Conservation (phyloP, 768 basidiomycete species). For the Boletus vinaceobasis region DNA sequence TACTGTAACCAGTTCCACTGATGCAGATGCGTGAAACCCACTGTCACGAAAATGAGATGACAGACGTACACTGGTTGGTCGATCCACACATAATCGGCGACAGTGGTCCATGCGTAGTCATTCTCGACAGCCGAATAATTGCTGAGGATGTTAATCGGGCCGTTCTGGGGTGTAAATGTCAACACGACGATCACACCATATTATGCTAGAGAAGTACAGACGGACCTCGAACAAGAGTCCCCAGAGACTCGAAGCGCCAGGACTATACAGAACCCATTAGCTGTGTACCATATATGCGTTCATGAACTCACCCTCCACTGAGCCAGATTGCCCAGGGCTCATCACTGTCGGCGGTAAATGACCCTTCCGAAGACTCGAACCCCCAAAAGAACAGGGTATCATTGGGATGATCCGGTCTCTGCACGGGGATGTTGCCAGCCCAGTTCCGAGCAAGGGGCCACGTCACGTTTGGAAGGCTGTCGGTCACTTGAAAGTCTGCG, state of each 20-base stretch:
- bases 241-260: conserved; percentile 63
- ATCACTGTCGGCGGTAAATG: conserved; percentile 41
- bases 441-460: conserved; percentile 47
- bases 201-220: not conserved
- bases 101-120: conserved; percentile 50
- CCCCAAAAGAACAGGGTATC: conserved; percentile 66
- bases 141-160: conserved; percentile 54
- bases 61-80: conserved; percentile 59
- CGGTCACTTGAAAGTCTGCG: conserved; percentile 58
- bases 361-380: conserved; percentile 54
- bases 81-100: conserved; percentile 49
- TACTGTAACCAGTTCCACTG: conserved; percentile 63
- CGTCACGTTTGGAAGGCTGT: conserved; percentile 55
- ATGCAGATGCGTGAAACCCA: not conserved
- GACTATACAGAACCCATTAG: conserved; percentile 32
- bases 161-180: conserved; percentile 44
- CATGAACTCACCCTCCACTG: conserved; percentile 55
- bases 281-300: not conserved
- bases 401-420: conserved; percentile 57
- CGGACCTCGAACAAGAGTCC: conserved; percentile 60
- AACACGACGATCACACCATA: not conserved
- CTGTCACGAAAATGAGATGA: not conserved
- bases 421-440: conserved; percentile 64
- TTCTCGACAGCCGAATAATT: conserved; percentile 50
- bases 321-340: conserved; percentile 74